These are phyloP conservation scores for Tolypocladium amazonense DNA, from an alignment of 2,329 filamentous ascomycete genomes.

Conservation along the genomic window DNA sequence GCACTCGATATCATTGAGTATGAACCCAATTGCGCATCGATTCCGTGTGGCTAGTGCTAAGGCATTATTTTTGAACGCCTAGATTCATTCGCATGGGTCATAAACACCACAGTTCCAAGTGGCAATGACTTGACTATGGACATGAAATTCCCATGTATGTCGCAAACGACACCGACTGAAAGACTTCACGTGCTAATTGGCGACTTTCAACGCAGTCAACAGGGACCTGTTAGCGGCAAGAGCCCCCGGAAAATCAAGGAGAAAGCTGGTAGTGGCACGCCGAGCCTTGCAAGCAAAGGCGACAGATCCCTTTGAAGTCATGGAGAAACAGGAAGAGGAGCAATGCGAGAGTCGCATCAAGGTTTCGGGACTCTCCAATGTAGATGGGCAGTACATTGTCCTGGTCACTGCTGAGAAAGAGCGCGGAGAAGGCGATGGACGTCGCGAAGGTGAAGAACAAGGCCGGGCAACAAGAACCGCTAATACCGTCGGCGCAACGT, in stretches of 20 bases:
- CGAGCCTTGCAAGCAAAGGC: background rate
- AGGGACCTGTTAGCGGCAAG: background rate
- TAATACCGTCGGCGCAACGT: background rate
- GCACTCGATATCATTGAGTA: background rate
- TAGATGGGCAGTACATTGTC: background rate
- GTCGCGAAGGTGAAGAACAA: background rate
- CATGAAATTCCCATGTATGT: background rate
- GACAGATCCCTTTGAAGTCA: background rate
- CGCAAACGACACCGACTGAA: background rate
- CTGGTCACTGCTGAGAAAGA: background rate
- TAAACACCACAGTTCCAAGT: background rate
- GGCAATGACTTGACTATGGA: background rate
- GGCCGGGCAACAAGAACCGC: background rate
- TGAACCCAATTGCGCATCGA: background rate
- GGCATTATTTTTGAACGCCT: too few relatives aligned
- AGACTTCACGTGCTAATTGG: background rate
- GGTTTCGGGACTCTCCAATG: background rate
- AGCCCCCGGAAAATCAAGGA: background rate
- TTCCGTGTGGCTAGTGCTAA: background rate
- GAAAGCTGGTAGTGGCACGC: background rate
- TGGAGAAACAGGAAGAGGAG: background rate
- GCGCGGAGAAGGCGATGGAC: background rate
- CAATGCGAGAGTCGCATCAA: background rate
- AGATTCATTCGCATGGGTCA: constrained; percentile 1
- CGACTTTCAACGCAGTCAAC: background rate